A percentile compares a stretch with the other conserved stretches of the same genome.
These are phyloP conservation scores for Hypomyces perniciosus DNA, from an alignment of 2,329 filamentous ascomycete species.

Conservation along the genomic window DNA sequence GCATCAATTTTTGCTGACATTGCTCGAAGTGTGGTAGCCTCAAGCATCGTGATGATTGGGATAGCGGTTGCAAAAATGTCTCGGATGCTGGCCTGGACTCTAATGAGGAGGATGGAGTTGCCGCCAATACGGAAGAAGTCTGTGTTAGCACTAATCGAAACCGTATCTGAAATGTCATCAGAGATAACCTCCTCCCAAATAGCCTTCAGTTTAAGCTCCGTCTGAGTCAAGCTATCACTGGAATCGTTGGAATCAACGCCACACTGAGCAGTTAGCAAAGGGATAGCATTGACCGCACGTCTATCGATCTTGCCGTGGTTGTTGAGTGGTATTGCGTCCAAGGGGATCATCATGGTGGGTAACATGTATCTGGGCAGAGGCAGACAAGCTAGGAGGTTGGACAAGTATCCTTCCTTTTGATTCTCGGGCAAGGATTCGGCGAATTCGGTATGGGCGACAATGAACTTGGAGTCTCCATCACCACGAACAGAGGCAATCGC, in stretches of 20 bases:
- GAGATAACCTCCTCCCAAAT: background rate
- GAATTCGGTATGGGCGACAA: background rate
- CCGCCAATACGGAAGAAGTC: constrained; percentile 38
- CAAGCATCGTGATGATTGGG: constrained; percentile 32
- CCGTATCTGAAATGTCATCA: background rate
- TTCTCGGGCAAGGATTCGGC: background rate
- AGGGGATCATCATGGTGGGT: constrained; percentile 21
- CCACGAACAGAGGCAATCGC: constrained; percentile 17
- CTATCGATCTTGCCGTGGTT: constrained; percentile 27
- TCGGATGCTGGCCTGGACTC: constrained; percentile 29
- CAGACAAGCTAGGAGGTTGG: constrained; percentile 12
- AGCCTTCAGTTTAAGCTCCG: background rate
- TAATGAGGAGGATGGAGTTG: constrained; percentile 33
- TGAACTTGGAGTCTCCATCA: background rate
- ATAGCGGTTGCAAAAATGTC: constrained; percentile 26
- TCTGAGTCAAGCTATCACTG: background rate
- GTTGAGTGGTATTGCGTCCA: constrained; percentile 25
- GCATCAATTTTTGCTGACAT: constrained; percentile 33
- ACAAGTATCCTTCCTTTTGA: constrained; percentile 3
- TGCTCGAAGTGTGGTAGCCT: constrained; percentile 28
- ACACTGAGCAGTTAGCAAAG: constrained; percentile 6
- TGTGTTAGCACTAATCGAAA: constrained; percentile 12
- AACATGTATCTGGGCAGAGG: constrained; percentile 29
- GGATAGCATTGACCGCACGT: constrained; percentile 16
- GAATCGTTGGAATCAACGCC: constrained; percentile 2